phyloP scores from a whole-genome alignment of 257 asterid genomes.

The Nyctanthes arbortristis region DNA sequence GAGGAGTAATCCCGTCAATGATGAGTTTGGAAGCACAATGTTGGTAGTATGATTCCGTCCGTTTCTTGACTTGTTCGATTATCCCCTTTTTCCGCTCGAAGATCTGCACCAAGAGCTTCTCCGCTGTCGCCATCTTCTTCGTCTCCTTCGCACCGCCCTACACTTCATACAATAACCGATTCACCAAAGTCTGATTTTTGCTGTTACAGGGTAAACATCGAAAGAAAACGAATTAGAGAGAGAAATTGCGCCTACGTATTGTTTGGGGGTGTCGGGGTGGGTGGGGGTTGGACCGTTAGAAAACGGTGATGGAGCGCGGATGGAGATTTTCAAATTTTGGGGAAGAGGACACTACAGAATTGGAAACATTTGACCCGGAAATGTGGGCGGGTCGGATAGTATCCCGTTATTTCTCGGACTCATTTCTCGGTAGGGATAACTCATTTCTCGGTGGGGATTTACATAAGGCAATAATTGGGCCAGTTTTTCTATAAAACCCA shows the following conservation, averaged over 20 bases:
- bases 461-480: too few relatives aligned
- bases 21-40: slow-evolving; percentile 72
- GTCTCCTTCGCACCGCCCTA: slow-evolving; percentile 14
- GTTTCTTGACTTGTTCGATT: slow-evolving; percentile 66
- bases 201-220: slow-evolving; percentile 19
- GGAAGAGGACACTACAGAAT: too few relatives aligned
- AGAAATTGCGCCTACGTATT: background rate
- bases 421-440: too few relatives aligned
- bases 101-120: slow-evolving; percentile 72
- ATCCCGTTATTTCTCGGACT: background rate
- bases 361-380: slow-evolving; percentile 5
- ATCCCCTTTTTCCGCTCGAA: slow-evolving; percentile 66
- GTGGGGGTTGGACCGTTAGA: slow-evolving; percentile 25
- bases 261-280: slow-evolving; percentile 11
- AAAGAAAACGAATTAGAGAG: background rate
- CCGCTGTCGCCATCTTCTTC: slow-evolving; percentile 57
- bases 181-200: slow-evolving; percentile 12
- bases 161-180: slow-evolving; percentile 23
- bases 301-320: slow-evolving; percentile 34
- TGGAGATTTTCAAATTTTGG: slow-evolving; percentile 26
- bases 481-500: too few relatives aligned
- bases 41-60: slow-evolving; percentile 61
- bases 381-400: background rate
- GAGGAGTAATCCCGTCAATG: slow-evolving; percentile 72
- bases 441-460: too few relatives aligned